A percentile compares a stretch with the other conserved stretches of the same genome.
Evolutionary conservation across 2,329 filamentous ascomycete genomes (phyloP).

Genomic region (Alternaria atra): DNA sequence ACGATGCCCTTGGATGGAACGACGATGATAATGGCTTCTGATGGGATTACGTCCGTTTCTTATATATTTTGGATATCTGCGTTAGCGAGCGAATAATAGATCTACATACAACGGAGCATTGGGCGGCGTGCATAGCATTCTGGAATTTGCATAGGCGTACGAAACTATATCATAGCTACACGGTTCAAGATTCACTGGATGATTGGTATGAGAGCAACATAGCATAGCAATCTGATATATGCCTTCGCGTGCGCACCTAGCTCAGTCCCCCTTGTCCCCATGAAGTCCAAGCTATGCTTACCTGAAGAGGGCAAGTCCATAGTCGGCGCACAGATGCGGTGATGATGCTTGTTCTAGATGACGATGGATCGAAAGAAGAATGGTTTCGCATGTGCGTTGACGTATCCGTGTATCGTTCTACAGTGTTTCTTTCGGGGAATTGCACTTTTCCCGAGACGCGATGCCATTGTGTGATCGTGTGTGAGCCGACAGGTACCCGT

Average conservation of each 20-base stretch:
- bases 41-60: conserved; percentile 19
- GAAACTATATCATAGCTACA: conserved; percentile 2
- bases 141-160: conserved; percentile 6
- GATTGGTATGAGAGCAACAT: neutral
- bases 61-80: conserved; percentile 28
- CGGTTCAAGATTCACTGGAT: conserved; percentile 4
- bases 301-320: conserved; percentile 1
- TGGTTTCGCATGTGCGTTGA: neutral
- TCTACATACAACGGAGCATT: conserved; percentile 30
- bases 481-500: conserved; percentile 14
- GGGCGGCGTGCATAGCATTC: conserved; percentile 21
- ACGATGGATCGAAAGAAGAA: neutral
- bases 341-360: neutral
- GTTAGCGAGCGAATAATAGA: conserved; percentile 43
- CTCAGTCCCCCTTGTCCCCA: conserved; percentile 1
- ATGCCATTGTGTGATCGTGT: neutral
- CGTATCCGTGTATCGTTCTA: neutral
- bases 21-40: conserved; percentile 49
- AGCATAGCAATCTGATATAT: conserved; percentile 1
- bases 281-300: neutral
- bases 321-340: neutral
- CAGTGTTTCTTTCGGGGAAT: conserved; percentile 3
- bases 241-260: neutral
- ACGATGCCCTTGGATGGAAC: conserved; percentile 58
- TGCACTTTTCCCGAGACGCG: neutral